Base-by-base conservation (phyloP, 2,329 filamentous ascomycete genomes). In the Fusarium acutatum region DNA sequence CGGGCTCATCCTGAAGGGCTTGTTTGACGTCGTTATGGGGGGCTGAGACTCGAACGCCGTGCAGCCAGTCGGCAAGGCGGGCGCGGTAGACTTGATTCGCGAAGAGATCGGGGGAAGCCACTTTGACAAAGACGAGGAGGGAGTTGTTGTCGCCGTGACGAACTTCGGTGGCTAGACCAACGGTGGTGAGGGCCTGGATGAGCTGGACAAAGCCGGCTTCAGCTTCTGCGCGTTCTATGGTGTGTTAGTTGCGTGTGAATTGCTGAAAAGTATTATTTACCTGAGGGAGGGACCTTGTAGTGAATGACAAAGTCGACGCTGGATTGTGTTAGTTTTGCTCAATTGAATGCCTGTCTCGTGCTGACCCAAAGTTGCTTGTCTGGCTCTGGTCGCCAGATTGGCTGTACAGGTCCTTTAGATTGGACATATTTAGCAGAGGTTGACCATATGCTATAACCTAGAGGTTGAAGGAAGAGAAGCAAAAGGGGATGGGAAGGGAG, bases 21-120 rank as follows among this genome's bases (percentile, higher is more conserved):
- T 90, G 86, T 53, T 88, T 84, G 24, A 94, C 90, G 74, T 97
- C 91, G 79, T 91, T 92, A 63, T 91, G 88, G 0, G 96, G 96
- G 40, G 94, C 91, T 26, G 90, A 89, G 56, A 93, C 88, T 71
- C 94, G 92, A 61, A 98, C 92, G 59, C 95, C 95, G 80, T 96
- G 93, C 38, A 98, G 90, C 94, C 95, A 99, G 83, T 98, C 96
- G 80, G 95, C 93, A 24, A 98, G 91, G 73, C 96, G 91, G 63
- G 93, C 94, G 73, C 94, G 90, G 82, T 97, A 97, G 56, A 97
- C 89, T 78, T 97, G 94, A 73, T 91, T 90, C 67, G 89, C 89
- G 67, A 99, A 87, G 72, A 95, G 90, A 76, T 91, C 87, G 70
- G 92, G 88, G 28, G 94, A 95, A 40, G 92, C 91, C 46, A 97